Evolutionary conservation across 176 grass and related monocot species (phyloP).

Genomic region (Musa beccarii): DNA sequence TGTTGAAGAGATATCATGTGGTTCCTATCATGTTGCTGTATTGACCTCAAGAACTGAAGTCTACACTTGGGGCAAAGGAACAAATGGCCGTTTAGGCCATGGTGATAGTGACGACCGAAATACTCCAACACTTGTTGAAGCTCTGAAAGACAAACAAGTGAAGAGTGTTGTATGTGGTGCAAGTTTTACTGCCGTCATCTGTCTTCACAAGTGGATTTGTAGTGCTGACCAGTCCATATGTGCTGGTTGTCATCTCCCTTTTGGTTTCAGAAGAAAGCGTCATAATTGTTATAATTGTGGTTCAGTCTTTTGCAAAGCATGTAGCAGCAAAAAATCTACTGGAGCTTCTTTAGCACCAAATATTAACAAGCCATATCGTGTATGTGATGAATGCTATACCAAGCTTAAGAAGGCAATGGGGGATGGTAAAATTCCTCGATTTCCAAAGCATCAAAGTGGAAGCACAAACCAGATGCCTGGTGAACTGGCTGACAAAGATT

Average conservation of each 20-base stretch:
- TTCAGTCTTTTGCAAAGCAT: constrained; percentile 59
- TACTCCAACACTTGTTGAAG: constrained; percentile 48
- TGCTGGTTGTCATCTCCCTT: constrained; percentile 48
- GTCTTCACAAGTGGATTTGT: constrained; percentile 47
- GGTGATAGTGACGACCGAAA: constrained; percentile 40
- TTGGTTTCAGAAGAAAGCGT: constrained; percentile 64
- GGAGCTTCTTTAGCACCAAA: constrained; percentile 65
- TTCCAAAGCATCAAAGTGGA: constrained; percentile 28
- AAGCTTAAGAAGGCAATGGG: constrained; percentile 35
- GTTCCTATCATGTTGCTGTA: constrained; percentile 60
- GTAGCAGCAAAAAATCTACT: constrained; percentile 49
- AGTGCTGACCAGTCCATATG: constrained; percentile 57
- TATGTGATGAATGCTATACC: constrained; percentile 56
- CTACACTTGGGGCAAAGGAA: constrained; percentile 73
- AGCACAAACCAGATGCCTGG: constrained; percentile 22
- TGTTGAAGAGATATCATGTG: constrained; percentile 66
- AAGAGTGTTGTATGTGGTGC: constrained; percentile 55
- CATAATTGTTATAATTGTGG: constrained; percentile 83
- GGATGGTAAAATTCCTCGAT: constrained; percentile 16
- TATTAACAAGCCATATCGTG: constrained; percentile 50
- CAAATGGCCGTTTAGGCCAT: constrained; percentile 60
- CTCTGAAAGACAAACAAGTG: constrained; percentile 72
- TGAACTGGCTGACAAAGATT: constrained; percentile 36
- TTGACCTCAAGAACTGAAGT: constrained; percentile 61
- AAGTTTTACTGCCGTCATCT: constrained; percentile 49